Evolutionary conservation across 1,284 basidiomycete genomes (phyloP).

Genomic region (Tilletia indica): DNA sequence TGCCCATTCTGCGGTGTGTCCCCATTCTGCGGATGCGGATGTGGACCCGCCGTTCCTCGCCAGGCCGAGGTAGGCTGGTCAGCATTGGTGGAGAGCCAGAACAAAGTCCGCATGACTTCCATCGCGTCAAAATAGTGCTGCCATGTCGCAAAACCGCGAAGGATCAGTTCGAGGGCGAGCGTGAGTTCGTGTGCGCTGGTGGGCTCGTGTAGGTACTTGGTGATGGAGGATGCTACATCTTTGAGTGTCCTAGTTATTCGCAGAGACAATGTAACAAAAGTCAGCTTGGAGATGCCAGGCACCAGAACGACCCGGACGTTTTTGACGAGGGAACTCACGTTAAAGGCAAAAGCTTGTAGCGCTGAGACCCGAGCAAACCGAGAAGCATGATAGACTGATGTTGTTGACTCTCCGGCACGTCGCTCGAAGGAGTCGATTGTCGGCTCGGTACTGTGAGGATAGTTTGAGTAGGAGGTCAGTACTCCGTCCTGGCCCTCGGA

Average conservation of each 20-base stretch:
- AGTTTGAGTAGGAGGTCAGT: not conserved
- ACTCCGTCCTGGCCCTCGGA: no score
- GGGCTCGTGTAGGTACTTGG: conserved; percentile 72
- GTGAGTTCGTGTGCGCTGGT: conserved; percentile 65
- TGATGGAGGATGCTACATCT: conserved; percentile 78
- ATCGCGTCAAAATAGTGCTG: conserved; percentile 90
- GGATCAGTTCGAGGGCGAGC: conserved; percentile 83
- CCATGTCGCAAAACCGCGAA: conserved; percentile 86
- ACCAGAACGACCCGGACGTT: no score
- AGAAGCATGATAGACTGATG: conserved; percentile 27
- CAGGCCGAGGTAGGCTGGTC: conserved; percentile 55
- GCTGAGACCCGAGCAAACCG: conserved; percentile 72
- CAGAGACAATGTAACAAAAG: no score
- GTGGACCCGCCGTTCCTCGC: not conserved
- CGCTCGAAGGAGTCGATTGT: not conserved
- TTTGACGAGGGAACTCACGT: not conserved
- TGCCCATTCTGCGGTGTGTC: not conserved
- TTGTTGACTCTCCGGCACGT: not conserved
- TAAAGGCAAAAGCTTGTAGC: conserved; percentile 71
- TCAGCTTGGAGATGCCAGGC: no score
- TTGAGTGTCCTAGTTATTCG: conserved; percentile 60
- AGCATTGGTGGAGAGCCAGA: conserved; percentile 76
- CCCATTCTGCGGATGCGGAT: conserved; percentile 8
- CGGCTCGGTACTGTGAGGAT: conserved; percentile 66
- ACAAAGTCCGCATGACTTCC: conserved; percentile 80